Conservation (phyloP, 2,329 filamentous ascomycete genomes). For the Epicoccum sorghinum region DNA sequence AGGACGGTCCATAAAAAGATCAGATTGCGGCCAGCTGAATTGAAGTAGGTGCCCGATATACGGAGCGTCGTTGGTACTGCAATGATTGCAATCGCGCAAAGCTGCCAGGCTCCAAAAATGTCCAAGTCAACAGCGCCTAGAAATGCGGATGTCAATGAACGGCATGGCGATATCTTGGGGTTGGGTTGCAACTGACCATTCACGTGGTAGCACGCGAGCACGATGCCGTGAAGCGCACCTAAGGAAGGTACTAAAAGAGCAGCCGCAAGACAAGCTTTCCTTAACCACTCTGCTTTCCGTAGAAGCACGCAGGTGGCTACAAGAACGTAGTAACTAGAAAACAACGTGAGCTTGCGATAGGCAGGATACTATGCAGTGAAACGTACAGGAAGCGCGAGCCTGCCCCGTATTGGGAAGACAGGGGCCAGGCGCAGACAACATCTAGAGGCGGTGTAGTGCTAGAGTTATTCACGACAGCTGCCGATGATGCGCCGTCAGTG, state of each 20-base stretch:
- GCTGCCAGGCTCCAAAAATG: constrained; percentile 70
- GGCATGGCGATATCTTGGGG: constrained; percentile 1
- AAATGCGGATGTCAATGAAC: constrained; percentile 14
- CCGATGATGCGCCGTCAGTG: constrained; percentile 20
- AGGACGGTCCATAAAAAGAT: constrained; percentile 71
- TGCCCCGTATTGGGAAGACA: constrained; percentile 63
- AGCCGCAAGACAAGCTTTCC: constrained; percentile 67
- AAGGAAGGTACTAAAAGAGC: constrained; percentile 66
- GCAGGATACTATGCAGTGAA: background rate
- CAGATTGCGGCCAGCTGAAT: constrained; percentile 66
- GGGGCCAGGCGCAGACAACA: constrained; percentile 63
- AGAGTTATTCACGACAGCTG: constrained; percentile 2
- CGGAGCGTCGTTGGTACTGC: constrained; percentile 68
- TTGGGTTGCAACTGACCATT: constrained; percentile 54
- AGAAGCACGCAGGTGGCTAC: constrained; percentile 68
- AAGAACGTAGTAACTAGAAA: constrained; percentile 61
- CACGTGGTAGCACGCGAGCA: constrained; percentile 65
- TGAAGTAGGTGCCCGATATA: constrained; percentile 68
- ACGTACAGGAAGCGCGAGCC: constrained; percentile 59
- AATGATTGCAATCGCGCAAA: constrained; percentile 70
- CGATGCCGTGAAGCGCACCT: constrained; percentile 68
- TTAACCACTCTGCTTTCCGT: constrained; percentile 66
- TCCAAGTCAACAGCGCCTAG: constrained; percentile 71
- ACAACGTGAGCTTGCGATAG: constrained; percentile 49
- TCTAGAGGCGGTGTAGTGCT: constrained; percentile 40